Conservation (phyloP, 2,329 filamentous ascomycete species). For the Polytolypa hystricis region DNA sequence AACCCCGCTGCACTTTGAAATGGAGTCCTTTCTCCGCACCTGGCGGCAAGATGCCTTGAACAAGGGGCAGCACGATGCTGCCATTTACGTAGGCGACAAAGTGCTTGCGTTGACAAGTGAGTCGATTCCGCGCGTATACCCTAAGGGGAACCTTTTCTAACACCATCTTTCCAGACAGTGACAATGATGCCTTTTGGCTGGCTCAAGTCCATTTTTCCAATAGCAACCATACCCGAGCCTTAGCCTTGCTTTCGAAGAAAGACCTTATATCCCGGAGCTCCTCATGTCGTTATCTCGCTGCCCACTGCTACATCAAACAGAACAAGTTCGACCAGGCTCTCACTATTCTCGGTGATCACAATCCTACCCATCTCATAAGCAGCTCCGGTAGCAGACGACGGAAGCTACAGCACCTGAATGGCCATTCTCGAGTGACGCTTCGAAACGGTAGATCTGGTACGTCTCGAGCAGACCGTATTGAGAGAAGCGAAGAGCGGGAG, state of each 20-base stretch:
- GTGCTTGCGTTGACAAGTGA: conserved; percentile 82
- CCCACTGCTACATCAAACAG: conserved; percentile 90
- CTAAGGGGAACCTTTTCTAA: conserved; percentile 6
- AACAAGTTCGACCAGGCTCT: conserved; percentile 82
- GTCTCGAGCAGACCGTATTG: conserved; percentile 39
- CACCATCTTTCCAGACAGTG: conserved; percentile 53
- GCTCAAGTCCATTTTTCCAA: conserved; percentile 97
- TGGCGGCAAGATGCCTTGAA: conserved; percentile 95
- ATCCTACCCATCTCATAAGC: conserved; percentile 76
- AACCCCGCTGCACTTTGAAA: conserved; percentile 28
- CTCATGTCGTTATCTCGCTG: conserved; percentile 83
- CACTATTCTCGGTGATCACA: conserved; percentile 75
- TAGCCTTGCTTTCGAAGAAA: conserved; percentile 72
- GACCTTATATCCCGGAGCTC: conserved; percentile 72
- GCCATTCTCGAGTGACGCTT: conserved; percentile 39
- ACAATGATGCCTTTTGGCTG: conserved; percentile 91
- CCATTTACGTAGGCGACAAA: conserved; percentile 96
- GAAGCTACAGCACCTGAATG: conserved; percentile 59
- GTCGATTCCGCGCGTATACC: conserved; percentile 7
- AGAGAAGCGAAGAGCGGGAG: conserved; percentile 50
- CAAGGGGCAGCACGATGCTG: conserved; percentile 91
- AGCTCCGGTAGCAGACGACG: conserved; percentile 52
- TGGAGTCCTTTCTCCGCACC: conserved; percentile 87
- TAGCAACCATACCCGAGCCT: conserved; percentile 85
- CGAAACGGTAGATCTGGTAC: conserved; percentile 36